Evolutionary conservation across 1,139 yeast genomes (phyloP).

Genomic region (Debaryomyces udenii): DNA sequence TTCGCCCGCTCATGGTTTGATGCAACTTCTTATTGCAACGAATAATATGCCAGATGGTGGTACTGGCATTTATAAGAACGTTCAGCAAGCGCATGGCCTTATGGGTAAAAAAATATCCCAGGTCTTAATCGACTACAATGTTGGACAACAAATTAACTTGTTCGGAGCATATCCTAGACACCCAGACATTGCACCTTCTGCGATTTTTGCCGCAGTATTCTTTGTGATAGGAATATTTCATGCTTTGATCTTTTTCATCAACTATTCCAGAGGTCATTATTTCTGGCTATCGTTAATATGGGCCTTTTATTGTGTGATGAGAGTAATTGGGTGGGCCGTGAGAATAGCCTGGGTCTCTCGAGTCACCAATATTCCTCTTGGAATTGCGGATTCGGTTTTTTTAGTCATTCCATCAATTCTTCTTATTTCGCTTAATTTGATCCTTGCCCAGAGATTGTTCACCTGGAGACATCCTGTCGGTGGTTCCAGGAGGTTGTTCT

Average conservation of each 20-base stretch:
- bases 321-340: constrained; percentile 62
- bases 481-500: constrained; percentile 59
- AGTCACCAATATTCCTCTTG: constrained; percentile 47
- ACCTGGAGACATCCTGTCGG: constrained; percentile 85
- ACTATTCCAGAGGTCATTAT: constrained; percentile 62
- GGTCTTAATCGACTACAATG: constrained; percentile 36
- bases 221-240: constrained; percentile 52
- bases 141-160: constrained; percentile 49
- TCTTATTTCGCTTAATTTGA: constrained; percentile 60
- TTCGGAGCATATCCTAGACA: constrained; percentile 70
- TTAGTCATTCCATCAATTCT: constrained; percentile 59
- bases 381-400: constrained; percentile 64
- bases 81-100: constrained; percentile 30
- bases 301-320: constrained; percentile 53
- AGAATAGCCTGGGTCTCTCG: constrained; percentile 63
- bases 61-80: constrained; percentile 47
- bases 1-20: constrained; percentile 35
- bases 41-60: constrained; percentile 53
- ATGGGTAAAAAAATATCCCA: constrained; percentile 40
- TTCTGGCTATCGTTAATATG: constrained; percentile 63
- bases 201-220: constrained; percentile 60
- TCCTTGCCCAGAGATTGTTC: constrained; percentile 75
- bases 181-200: constrained; percentile 63
- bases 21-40: constrained; percentile 30
- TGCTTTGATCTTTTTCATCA: constrained; percentile 50